Base-by-base conservation (phyloP, 805 yeast genomes). In the Suhomyces sp. region DNA sequence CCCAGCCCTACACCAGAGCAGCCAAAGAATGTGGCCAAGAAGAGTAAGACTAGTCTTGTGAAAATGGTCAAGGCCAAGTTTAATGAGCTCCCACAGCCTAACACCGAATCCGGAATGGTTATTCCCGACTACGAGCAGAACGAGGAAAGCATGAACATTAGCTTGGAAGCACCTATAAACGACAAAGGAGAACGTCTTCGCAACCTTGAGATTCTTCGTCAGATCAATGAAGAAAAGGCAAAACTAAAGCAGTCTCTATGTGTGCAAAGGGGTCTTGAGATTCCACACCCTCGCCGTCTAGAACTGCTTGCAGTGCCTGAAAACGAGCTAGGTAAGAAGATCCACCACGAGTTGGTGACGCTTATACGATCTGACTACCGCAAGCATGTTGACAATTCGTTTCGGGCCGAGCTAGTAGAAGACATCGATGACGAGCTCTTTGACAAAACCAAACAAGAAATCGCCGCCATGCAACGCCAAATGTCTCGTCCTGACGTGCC, bases 211-310 rank as follows among this genome's bases (percentile, higher is more conserved):
- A 52, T 61, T 12, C 57, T 62, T 15, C 60, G 62, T 40, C 62
- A 62, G 53, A 58, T 66, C 4, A 68, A 65, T 8, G 68, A 62
- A 22, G 69, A 69, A 50, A 61, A 61, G 51, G 64, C 70, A 5
- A 65, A 62, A 35, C 57, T 69, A 6, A 64, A 82, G 40, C 60
- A 82, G 47, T 79, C 87, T 0, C 75, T 70, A 53, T 84, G 72
- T 1, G 65, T 81, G 1, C 82, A 79, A 59, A 63, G 66, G 48
- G 79, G 72, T 0, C 68, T 84, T 7, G 70, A 73, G 0, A 68
- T 79, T 12, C 84, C 83, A 1, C 47, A 69, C 46, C 71, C 69
- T 1, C 49, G n/a, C 38, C 19, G 51, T 23, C 23, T 26, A 19
- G 45, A 45, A 1, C n/a, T 36, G 2, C 51, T 47, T 5, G 33